A percentile compares a stretch with the other conserved stretches of the same genome.
phyloP scores from a whole-genome alignment of 306 rosid genomes.

The Nissolia schottii region DNA sequence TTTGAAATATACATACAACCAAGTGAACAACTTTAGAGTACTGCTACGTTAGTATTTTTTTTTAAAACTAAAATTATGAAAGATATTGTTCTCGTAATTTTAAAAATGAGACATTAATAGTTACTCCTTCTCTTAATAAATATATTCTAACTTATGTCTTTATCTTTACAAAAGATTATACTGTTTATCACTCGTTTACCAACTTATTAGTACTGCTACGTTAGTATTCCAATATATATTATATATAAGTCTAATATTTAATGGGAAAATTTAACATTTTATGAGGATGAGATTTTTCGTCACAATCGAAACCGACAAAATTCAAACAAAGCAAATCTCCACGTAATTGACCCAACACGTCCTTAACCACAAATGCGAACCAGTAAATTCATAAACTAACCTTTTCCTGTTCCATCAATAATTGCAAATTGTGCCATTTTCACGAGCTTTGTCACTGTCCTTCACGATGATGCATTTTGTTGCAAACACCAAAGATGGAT shows the following conservation, averaged over 20 bases:
- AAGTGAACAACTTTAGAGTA: neutral
- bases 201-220: too few relatives aligned
- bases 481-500: conserved; percentile 37
- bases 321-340: conserved; percentile 4
- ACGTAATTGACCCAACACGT: conserved; percentile 25
- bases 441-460: conserved; percentile 89
- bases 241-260: neutral
- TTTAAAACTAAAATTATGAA: too few relatives aligned
- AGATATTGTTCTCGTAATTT: too few relatives aligned
- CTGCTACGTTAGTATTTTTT: neutral
- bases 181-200: too few relatives aligned
- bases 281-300: conserved; percentile 23
- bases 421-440: conserved; percentile 44
- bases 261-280: neutral
- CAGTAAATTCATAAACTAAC: conserved; percentile 20
- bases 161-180: too few relatives aligned
- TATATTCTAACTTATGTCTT: too few relatives aligned
- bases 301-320: conserved; percentile 23
- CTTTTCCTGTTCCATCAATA: conserved; percentile 2
- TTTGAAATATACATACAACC: neutral
- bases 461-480: conserved; percentile 38
- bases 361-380: conserved; percentile 25
- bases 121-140: too few relatives aligned
- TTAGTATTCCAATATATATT: neutral
- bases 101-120: too few relatives aligned